A percentile compares a stretch with the other conserved stretches of the same genome.
Conservation (phyloP, 2,329 filamentous ascomycete genomes). For the Colletotrichum scovillei region DNA sequence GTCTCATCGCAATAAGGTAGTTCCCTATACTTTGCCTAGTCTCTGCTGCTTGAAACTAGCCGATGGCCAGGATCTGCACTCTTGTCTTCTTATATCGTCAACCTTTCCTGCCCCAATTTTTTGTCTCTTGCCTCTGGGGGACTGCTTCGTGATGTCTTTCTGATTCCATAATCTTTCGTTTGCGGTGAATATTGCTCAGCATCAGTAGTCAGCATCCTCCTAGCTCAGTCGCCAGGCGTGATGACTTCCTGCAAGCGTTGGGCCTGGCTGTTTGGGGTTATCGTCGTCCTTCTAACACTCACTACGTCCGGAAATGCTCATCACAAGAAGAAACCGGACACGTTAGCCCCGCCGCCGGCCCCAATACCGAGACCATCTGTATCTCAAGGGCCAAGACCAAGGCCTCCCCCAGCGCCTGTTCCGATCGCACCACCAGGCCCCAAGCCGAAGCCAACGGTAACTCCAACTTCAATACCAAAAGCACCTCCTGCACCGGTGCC, state of each 20-base stretch:
- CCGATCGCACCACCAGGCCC: not conserved
- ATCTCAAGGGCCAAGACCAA: not conserved
- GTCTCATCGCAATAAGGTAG: conserved; percentile 12
- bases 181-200: not conserved
- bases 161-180: not conserved
- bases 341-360: not conserved
- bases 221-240: not conserved
- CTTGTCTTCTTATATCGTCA: conserved; percentile 13
- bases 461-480: not conserved
- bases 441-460: not conserved
- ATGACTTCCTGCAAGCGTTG: conserved; percentile 18
- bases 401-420: not conserved
- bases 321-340: not conserved
- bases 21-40: not conserved
- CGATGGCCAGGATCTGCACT: conserved; percentile 2
- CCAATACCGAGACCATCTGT: not conserved
- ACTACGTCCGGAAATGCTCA: not conserved
- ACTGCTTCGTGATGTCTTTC: not conserved
- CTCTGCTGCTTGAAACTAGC: not conserved
- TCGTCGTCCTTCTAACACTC: conserved; percentile 2
- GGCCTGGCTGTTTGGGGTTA: not conserved
- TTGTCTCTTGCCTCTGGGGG: too few species aligned
- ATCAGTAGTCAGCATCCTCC: not conserved
- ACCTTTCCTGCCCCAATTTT: not conserved
- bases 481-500: not conserved